Evolutionary conservation across 345 rosid genomes (phyloP).

Genomic region (Geranium brycei): DNA sequence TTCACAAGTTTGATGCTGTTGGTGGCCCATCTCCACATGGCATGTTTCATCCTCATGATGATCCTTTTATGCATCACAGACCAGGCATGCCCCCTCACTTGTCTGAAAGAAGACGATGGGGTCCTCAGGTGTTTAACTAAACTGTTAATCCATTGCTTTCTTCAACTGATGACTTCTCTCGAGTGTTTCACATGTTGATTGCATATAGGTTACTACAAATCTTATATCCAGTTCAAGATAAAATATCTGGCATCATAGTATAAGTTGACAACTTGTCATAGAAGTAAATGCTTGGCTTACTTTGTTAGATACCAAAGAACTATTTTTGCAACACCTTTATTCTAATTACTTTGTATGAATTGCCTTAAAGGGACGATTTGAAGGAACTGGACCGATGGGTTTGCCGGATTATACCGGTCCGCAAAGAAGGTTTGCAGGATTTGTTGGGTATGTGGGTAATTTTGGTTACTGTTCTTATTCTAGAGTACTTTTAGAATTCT

Average conservation of each 20-base stretch:
- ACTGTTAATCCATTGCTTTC: not conserved
- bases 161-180: not conserved
- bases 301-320: not conserved
- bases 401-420: conserved; percentile 40
- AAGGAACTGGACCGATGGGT: conserved; percentile 31
- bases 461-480: not conserved
- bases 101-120: conserved; percentile 63
- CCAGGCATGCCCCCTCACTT: conserved; percentile 37
- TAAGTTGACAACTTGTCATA: not conserved
- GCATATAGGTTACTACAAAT: too few species aligned
- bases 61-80: conserved; percentile 38
- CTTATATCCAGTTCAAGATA: not conserved
- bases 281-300: not conserved
- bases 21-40: conserved; percentile 44
- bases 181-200: not conserved
- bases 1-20: conserved; percentile 38
- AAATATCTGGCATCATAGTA: not conserved
- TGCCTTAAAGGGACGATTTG: conserved; percentile 33
- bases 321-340: not conserved
- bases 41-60: conserved; percentile 40
- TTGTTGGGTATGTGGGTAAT: conserved; percentile 34
- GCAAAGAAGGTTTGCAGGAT: conserved; percentile 37
- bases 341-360: conserved; percentile 1
- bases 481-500: not conserved
- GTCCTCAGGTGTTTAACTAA: conserved; percentile 36